Percentiles rank a stretch among this genome's conserved stretches.
Evolutionary conservation across 805 yeast genomes (phyloP).

Genomic region (Scheffersomyces amazonensis): DNA sequence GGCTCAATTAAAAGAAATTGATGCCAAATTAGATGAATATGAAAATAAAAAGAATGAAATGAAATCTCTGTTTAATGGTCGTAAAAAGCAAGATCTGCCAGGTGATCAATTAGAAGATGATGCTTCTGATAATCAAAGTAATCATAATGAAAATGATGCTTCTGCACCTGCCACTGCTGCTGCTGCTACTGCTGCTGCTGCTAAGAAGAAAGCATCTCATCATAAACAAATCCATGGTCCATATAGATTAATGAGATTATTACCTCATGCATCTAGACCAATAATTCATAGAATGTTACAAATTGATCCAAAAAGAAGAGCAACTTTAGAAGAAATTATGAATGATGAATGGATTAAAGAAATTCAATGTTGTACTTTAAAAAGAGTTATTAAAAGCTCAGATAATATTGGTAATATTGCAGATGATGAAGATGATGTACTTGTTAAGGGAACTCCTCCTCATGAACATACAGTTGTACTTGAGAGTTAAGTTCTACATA

Average conservation of each 20-base stretch:
- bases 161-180: slow-evolving; percentile 8
- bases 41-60: slow-evolving; percentile 32
- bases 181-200: slow-evolving; percentile 11
- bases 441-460: slow-evolving; percentile 33
- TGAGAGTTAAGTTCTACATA: slow-evolving; percentile 7
- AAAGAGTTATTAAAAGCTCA: slow-evolving; percentile 15
- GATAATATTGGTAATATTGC: slow-evolving; percentile 18
- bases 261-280: slow-evolving; percentile 84
- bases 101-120: neutral
- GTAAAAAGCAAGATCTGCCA: slow-evolving; percentile 9
- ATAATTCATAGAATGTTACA: slow-evolving; percentile 63
- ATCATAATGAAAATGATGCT: slow-evolving; percentile 4
- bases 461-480: slow-evolving; percentile 40
- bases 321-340: slow-evolving; percentile 63
- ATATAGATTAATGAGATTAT: slow-evolving; percentile 71
- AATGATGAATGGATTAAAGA: slow-evolving; percentile 69
- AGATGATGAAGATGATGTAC: slow-evolving; percentile 35
- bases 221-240: slow-evolving; percentile 76
- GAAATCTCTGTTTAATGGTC: slow-evolving; percentile 28
- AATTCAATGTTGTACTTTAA: slow-evolving; percentile 59
- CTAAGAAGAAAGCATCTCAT: slow-evolving; percentile 30
- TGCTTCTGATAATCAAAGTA: neutral
- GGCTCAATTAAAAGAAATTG: slow-evolving; percentile 35
- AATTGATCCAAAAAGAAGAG: slow-evolving; percentile 59
- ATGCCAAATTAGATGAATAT: slow-evolving; percentile 32